phyloP scores from a whole-genome alignment of 176 grass and related monocot genomes.

The Panicum miliaceum region DNA sequence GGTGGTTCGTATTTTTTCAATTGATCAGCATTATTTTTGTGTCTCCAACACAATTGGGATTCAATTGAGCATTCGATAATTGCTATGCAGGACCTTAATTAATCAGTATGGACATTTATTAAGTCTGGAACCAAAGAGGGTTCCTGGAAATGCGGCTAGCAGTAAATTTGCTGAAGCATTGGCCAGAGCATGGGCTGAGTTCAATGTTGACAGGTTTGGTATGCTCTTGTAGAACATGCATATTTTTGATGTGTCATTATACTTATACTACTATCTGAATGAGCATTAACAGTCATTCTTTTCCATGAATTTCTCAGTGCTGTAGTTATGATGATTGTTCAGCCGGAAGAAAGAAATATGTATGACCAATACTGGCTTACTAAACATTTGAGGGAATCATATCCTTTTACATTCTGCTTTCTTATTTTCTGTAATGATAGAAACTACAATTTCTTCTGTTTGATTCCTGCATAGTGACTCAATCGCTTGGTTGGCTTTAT shows the following conservation, averaged over 20 bases:
- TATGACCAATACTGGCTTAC: conserved; percentile 93
- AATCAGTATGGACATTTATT: conserved; percentile 62
- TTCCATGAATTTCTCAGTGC: conserved; percentile 58
- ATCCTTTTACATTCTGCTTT: conserved; percentile 60
- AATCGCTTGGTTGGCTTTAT: not conserved
- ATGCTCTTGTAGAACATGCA: conserved; percentile 38
- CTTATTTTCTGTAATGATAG: not conserved
- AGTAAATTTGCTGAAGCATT: conserved; percentile 69
- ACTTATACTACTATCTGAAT: conserved; percentile 20
- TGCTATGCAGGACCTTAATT: conserved; percentile 70
- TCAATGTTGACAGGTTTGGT: conserved; percentile 72
- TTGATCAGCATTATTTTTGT: conserved; percentile 21
- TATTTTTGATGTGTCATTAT: not conserved
- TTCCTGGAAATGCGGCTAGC: conserved; percentile 74
- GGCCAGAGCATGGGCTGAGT: conserved; percentile 77
- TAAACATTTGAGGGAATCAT: conserved; percentile 83
- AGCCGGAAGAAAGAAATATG: conserved; percentile 95
- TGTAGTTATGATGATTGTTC: conserved; percentile 90
- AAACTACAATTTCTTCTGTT: not conserved
- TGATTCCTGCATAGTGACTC: conserved; percentile 20
- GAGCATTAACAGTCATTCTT: conserved; percentile 27
- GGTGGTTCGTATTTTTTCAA: not conserved
- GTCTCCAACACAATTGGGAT: not conserved
- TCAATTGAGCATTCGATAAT: not conserved
- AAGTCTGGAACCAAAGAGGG: conserved; percentile 62